Evolutionary conservation across 2,329 filamentous ascomycete species (phyloP).

Genomic region (Neurospora sp.): DNA sequence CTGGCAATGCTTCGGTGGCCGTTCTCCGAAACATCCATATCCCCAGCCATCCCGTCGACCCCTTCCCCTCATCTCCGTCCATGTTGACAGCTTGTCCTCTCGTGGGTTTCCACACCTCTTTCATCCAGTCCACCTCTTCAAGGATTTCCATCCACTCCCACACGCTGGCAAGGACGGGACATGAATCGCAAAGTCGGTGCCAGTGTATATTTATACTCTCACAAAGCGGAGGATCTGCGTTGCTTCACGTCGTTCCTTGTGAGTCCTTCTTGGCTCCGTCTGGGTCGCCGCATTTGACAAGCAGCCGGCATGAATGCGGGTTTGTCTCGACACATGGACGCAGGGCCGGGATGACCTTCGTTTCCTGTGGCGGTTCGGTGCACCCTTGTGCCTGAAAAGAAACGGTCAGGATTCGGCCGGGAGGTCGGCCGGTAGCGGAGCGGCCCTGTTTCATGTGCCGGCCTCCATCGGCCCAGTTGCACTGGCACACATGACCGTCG

Average conservation of each 20-base stretch:
- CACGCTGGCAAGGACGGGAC: neutral
- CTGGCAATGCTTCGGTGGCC: neutral
- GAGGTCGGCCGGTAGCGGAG: neutral
- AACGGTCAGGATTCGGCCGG: neutral
- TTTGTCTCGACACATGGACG: neutral
- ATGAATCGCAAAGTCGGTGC: neutral
- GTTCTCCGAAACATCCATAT: neutral
- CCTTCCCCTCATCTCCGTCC: neutral
- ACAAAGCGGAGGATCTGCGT: neutral
- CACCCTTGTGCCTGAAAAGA: neutral
- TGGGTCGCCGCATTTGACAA: neutral
- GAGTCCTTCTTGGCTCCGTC: neutral
- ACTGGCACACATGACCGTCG: neutral
- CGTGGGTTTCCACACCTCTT: neutral
- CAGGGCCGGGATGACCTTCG: neutral
- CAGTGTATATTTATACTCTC: neutral
- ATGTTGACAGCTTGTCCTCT: neutral
- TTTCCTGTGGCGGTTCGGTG: neutral
- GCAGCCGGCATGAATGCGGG: neutral
- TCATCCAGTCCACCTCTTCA: neutral
- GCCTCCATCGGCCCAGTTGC: neutral
- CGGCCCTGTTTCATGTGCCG: neutral
- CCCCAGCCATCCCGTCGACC: neutral
- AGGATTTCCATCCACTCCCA: neutral
- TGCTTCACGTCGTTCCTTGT: neutral